Base-by-base conservation (phyloP, 2,329 filamentous ascomycete genomes). In the Xylaria sp. region DNA sequence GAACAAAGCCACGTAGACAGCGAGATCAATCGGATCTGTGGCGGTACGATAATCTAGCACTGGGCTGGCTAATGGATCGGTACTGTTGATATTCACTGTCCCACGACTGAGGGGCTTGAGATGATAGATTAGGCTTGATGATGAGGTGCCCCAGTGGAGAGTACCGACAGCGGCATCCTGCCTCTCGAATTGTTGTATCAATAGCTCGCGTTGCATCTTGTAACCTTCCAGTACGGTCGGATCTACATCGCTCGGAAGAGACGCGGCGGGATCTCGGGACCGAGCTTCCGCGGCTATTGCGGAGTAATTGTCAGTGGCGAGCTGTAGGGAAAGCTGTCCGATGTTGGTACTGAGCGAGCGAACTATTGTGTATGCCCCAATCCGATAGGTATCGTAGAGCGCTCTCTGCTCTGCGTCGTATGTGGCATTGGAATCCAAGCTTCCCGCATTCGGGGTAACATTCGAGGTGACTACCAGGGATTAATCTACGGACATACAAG, bases 21-120 rank as follows among this genome's bases (percentile, higher is more conserved):
- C 76, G 13, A 81, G 61, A 62, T 83, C 81, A 21, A 79, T 73
- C 0, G 81, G 82, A 63, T 83, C 79, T 12, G 78, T 78, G 9
- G 76, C 77, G 9, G 78, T 79, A 60, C 79, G 78, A 70, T 80
- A 80, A 73, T 84, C 81, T 40, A 83, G 76, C 6, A 78, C 61
- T 0, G 82, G 81, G 25, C 75, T 73, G 2, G 69, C 75, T 8
- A 76, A 73, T 12, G 80, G 80, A 72, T 82, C 75, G 0, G 73
- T 72, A 0, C 77, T 73, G 71, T 80, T 77, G 53, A 83, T 79
- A 44, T 76, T 78, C 58, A 83, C 77, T 23, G 77, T 79, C 27
- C 82, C 82, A 13, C 82, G 77, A 47, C 78, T 81, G 48, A 82
- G 76, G 2, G 81, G 81, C 69, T 82, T 80, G 62, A 79, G 74